phyloP scores from a whole-genome alignment of 306 rosid genomes.

The Crataegus laevigata region DNA sequence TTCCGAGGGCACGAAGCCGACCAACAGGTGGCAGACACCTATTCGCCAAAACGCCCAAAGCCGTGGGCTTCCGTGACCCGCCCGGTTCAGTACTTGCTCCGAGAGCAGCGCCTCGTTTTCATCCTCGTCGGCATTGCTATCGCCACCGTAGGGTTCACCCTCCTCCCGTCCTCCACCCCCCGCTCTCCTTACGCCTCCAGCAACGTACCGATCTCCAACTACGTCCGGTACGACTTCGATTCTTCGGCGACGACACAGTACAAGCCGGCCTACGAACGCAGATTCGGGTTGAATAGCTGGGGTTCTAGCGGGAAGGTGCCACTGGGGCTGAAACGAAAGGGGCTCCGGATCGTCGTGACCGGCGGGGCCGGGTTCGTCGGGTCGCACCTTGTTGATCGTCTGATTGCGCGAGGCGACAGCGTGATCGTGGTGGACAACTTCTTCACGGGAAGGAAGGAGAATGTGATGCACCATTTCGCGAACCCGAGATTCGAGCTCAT shows the following conservation, averaged over 20 bases:
- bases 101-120: conserved; percentile 75
- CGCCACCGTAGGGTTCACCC: conserved; percentile 53
- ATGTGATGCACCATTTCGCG: conserved; percentile 87
- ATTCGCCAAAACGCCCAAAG: conserved; percentile 65
- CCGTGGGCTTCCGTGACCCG: conserved; percentile 66
- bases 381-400: conserved; percentile 86
- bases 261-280: conserved; percentile 26
- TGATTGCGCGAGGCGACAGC: conserved; percentile 84
- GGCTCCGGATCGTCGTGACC: conserved; percentile 85
- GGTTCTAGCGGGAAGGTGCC: conserved; percentile 76
- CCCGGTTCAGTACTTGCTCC: conserved; percentile 78
- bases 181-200: neutral
- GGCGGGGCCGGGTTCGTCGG: conserved; percentile 98
- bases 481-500: conserved; percentile 88
- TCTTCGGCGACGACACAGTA: conserved; percentile 13
- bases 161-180: conserved; percentile 30
- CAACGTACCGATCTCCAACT: conserved; percentile 24
- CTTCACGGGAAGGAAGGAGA: conserved; percentile 87
- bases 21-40: conserved; percentile 40
- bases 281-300: conserved; percentile 14
- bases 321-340: conserved; percentile 67
- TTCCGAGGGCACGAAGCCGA: conserved; percentile 72
- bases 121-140: conserved; percentile 67
- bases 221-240: conserved; percentile 30
- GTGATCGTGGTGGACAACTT: conserved; percentile 91